phyloP scores from a whole-genome alignment of 2,329 filamentous ascomycete genomes.

The Colletotrichum aenigma region DNA sequence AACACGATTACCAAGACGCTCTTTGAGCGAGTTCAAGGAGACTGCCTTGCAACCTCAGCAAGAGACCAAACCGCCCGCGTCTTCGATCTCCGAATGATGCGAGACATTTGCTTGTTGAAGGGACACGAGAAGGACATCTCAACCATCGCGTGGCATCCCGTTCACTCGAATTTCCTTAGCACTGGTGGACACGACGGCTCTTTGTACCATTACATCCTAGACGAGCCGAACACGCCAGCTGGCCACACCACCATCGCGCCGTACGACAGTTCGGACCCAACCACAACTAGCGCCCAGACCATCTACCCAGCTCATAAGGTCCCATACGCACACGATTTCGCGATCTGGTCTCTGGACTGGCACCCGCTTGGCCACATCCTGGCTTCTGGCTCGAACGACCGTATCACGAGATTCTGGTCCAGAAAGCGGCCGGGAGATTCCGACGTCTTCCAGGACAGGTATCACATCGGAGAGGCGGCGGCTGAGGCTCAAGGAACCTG shows the following conservation, averaged over 20 bases:
- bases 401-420: conserved; percentile 96
- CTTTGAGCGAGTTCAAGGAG: conserved; percentile 85
- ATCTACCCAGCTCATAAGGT: conserved; percentile 90
- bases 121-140: conserved; percentile 97
- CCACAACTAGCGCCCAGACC: conserved; percentile 83
- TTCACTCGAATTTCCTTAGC: conserved; percentile 86
- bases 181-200: conserved; percentile 91
- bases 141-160: conserved; percentile 90
- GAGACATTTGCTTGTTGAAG: conserved; percentile 90
- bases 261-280: conserved; percentile 82
- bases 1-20: conserved; percentile 93
- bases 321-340: conserved; percentile 88
- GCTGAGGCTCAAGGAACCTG: conserved; percentile 96
- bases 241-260: conserved; percentile 78
- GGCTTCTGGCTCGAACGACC: conserved; percentile 93
- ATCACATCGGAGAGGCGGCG: conserved; percentile 92
- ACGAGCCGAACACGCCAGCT: conserved; percentile 86
- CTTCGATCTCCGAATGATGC: conserved; percentile 98
- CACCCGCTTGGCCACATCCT: conserved; percentile 95
- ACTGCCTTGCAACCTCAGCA: conserved; percentile 88
- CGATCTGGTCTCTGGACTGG: conserved; percentile 98
- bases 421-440: conserved; percentile 85
- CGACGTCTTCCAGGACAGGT: conserved; percentile 86
- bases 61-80: conserved; percentile 91
- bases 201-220: conserved; percentile 91